Base-by-base conservation (phyloP, 2,329 filamentous ascomycete species). In the Neocucurbitaria cava region DNA sequence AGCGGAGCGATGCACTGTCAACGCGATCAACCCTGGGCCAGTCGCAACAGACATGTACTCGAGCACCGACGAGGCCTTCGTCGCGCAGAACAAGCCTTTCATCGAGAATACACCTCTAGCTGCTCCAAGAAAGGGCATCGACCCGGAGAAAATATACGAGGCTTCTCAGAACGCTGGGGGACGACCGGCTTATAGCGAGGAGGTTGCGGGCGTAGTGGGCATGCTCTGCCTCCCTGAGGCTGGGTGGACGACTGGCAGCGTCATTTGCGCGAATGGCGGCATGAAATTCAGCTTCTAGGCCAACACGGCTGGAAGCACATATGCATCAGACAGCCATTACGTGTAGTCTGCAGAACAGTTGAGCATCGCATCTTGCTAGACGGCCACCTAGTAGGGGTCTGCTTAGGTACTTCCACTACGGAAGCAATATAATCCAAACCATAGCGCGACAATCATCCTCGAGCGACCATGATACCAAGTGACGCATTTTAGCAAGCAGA, bases 261-360 rank as follows among this genome's bases (percentile, higher is more conserved):
- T 92, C 21, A 84, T 95, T 3, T 90, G 88, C 77, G 89, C 90
- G 7, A 94, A 94, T 70, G 91, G 91, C 1, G 91, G 91, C 6
- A 87, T 92, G 85, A 67, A 59, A 42, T 72, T 73, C 38, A 72
- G 67, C 53, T 57, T 64, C 20, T 72, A 68, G 15, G 17, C 5
- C 17, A 9, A 9, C 10, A 38, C 5, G 36, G 23, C 36, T 11
- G 5, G 23, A 39, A 21, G 5, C 36, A 4, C n/a, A n/a, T n/a
- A n/a, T 9, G 21, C 18, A 10, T 39, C 28, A 11, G 28, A 31
- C 28, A 10, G 13, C 8, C 9, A 31, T 31, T 10, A 11, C 11
- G 13, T 31, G 9, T 6, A 31, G 28, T 15, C 9, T 15, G 28
- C 28, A 31, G 28, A 31, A 11, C 4, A 11, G 10, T 11, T 31